Evolutionary conservation across 169 alveolate species (phyloP), one percentile per base, ranked within the genome.

Genomic region (Plasmodium chabaudi): DNA sequence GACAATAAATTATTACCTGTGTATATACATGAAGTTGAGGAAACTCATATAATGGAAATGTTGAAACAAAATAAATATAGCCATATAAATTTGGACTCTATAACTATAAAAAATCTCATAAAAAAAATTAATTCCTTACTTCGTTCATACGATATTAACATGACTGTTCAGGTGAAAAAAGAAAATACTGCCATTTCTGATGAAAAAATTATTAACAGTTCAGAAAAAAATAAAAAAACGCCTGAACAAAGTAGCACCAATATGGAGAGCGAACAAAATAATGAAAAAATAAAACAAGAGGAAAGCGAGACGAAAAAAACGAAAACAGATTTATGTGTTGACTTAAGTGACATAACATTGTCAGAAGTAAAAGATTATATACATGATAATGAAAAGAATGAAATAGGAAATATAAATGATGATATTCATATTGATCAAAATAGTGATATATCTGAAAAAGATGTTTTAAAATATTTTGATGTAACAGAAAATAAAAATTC

Each of bases 391-490:
- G 65, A 25, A 44, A 46, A n/a, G 1, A 55, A 25, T 12, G 53
- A 46, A n/a, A 34, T 49, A 17, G 34, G 12, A 21, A 34, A 34
- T 34, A 4, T 34, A 34, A 34, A 34, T 34, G 5, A 3, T 34
- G 42, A 34, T 34, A 7, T 4, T 3, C 42, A 34, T 3, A 2
- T 34, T 34, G 42, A 0, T 34, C 42, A 34, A 34, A 34, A 34
- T 34, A 4, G 42, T 4, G 42, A 34, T 2, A 34, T 3, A 4
- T 0, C 6, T 7, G 42, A 53, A 21, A 34, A 56, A 7, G 70
- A 65, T 49, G 71, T 79, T 13, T 60, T 79, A 13, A 79, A 79
- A 61, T 79, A 79, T 59, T 79, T 79, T 56, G 89, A 79, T 19
- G 49, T 79, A 44, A 65, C 82, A 15, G 55, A 51, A 56, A 79